Evolutionary conservation across 1,284 basidiomycete genomes (phyloP).

Genomic region (Leccinum pallidistipes): DNA sequence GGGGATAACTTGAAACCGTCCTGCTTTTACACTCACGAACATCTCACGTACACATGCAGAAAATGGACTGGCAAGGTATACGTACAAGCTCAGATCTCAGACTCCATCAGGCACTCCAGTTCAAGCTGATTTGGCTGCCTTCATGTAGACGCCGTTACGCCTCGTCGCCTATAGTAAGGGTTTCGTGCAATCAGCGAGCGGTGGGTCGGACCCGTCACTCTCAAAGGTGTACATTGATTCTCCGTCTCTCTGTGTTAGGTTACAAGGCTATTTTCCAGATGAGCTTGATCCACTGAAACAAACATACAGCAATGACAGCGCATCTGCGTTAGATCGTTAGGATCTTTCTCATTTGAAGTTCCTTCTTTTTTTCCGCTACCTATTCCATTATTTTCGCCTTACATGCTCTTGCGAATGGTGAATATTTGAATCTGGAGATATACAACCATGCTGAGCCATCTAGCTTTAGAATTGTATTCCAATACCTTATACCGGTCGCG

Average conservation of each 20-base stretch:
- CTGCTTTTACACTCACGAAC: too few relatives aligned
- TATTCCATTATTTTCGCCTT: background rate
- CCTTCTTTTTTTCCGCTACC: background rate
- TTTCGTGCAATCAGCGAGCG: background rate
- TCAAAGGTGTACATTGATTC: background rate
- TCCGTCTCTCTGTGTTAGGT: background rate
- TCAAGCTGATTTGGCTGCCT: too few relatives aligned
- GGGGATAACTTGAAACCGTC: too few relatives aligned
- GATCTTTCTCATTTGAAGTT: background rate
- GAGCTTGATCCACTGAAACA: background rate
- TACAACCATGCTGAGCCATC: too few relatives aligned
- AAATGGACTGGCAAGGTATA: too few relatives aligned
- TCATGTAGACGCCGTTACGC: too few relatives aligned
- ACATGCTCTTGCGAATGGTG: background rate
- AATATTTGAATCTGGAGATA: background rate
- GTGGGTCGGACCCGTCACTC: background rate
- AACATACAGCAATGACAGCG: background rate
- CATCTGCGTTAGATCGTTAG: background rate
- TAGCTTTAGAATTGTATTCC: background rate
- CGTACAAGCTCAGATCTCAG: too few relatives aligned
- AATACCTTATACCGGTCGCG: background rate
- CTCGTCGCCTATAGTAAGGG: too few relatives aligned
- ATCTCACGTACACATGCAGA: too few relatives aligned
- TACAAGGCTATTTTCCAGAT: background rate
- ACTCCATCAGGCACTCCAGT: too few relatives aligned